phyloP scores from a whole-genome alignment of 1,284 basidiomycete genomes.

The Malassezia psittaci region DNA sequence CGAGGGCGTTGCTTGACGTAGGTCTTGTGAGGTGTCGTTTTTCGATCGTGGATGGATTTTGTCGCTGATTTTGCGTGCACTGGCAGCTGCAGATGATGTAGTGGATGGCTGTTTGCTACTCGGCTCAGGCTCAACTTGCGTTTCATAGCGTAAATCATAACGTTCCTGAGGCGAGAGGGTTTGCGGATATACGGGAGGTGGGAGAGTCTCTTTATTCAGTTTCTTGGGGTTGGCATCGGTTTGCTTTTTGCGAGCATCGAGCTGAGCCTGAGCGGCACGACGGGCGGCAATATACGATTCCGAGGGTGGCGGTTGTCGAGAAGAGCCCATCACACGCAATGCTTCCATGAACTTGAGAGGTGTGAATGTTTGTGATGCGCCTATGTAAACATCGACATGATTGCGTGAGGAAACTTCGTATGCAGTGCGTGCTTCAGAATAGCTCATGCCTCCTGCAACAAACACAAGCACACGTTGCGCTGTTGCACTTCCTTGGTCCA shows the following conservation, averaged over 20 bases:
- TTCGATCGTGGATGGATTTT: neutral
- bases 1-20: neutral
- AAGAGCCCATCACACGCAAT: conserved; percentile 54
- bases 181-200: conserved; percentile 11
- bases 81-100: neutral
- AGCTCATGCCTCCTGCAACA: conserved; percentile 89
- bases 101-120: neutral
- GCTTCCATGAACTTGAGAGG: conserved; percentile 77
- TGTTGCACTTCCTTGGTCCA: conserved; percentile 50
- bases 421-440: conserved; percentile 80
- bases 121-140: neutral
- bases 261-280: conserved; percentile 11
- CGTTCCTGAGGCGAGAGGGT: conserved; percentile 11
- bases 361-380: conserved; percentile 77
- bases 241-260: neutral
- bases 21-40: neutral
- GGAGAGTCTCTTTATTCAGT: conserved; percentile 12
- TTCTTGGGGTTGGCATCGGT: neutral
- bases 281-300: conserved; percentile 18
- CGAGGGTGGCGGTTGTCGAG: conserved; percentile 10
- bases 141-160: conserved; percentile 15
- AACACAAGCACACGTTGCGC: conserved; percentile 81
- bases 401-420: conserved; percentile 67
- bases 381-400: conserved; percentile 82
- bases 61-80: neutral